Conservation (phyloP, 305 asterid genomes). For the Fraxinus sp. region DNA sequence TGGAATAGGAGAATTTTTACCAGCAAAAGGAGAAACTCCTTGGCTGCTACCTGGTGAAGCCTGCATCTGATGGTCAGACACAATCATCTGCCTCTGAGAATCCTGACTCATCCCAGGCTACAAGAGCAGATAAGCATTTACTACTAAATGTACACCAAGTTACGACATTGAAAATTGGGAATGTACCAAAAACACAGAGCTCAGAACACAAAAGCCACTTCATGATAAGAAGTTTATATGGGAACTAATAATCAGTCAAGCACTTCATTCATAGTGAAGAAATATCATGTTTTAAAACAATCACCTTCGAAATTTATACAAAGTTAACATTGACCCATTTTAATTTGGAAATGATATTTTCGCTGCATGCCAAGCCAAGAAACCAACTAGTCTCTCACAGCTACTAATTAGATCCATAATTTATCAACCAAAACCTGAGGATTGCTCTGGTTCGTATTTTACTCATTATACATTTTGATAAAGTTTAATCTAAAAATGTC, state of each 20-base stretch:
- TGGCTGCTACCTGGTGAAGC: constrained; percentile 65
- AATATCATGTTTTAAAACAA: neutral
- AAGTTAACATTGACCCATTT: constrained; percentile 1
- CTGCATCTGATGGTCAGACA: constrained; percentile 68
- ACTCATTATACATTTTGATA: neutral
- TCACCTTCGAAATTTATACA: neutral
- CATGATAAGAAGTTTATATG: neutral
- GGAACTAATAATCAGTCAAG: neutral
- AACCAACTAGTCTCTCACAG: neutral
- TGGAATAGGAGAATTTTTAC: constrained; percentile 47
- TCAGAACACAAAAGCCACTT: neutral
- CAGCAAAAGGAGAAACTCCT: constrained; percentile 60
- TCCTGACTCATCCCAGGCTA: constrained; percentile 75
- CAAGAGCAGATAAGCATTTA: constrained; percentile 29
- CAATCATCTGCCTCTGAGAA: constrained; percentile 60
- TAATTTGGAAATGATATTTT: constrained; percentile 1
- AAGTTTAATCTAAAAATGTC: neutral
- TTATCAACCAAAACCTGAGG: neutral
- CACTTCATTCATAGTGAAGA: neutral
- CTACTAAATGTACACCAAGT: constrained; percentile 26
- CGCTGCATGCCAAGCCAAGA: neutral
- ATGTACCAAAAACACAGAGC: neutral
- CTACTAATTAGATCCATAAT: neutral
- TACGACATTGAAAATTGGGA: constrained; percentile 19
- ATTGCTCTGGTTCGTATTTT: neutral